Evolutionary conservation across 2,329 filamentous ascomycete genomes (phyloP), one percentile per base, ranked within the genome.

Genomic region (Fusarium sp.): DNA sequence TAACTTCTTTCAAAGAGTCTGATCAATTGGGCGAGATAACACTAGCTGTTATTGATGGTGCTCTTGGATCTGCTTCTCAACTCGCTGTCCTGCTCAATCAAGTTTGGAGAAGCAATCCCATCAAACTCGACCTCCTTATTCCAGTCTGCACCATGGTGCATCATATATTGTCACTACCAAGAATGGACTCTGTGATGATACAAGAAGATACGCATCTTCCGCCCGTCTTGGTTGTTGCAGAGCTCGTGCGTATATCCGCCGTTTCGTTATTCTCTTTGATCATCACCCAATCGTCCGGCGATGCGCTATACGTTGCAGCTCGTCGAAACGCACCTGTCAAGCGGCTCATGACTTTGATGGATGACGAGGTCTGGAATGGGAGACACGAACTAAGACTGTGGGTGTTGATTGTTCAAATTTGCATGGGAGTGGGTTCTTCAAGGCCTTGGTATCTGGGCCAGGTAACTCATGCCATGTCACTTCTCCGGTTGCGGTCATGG

Each of bases 91-190:
- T 72, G 2, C 39, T 72, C 10, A 70, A 69, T 3, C 47, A 60
- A 23, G 28, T 47, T 6, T 63, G 50, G 44, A 29, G n/a, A 12
- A 33, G 18, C 2, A 26, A 44, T 7, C 50, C 33, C 2, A 57
- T 71, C 3, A 38, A 37, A 1, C 12, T 68, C 3, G 62, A 67
- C 23, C 21, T 73, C 0, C 20, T 73, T 20, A 9, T 71, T 4
- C 70, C 70, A 2, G 58, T 70, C 1, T 62, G 61, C 20, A 43
- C 16, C 9, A 26, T 72, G 4, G 39, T 50, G 10, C 69, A 72
- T 35, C 44, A 59, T 15, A 42, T 53, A 3, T 20, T 73, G 8
- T 70, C 59, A 4, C 49, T 73, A 2, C 57, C 56, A 20, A 48
- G 55, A 13, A 20, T 49, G 16, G 16, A 37, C 2, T 10, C 12